Evolutionary conservation across 129 eudicot species (phyloP), one percentile per base, ranked within the genome.

Genomic region (Flaveria linearis): DNA sequence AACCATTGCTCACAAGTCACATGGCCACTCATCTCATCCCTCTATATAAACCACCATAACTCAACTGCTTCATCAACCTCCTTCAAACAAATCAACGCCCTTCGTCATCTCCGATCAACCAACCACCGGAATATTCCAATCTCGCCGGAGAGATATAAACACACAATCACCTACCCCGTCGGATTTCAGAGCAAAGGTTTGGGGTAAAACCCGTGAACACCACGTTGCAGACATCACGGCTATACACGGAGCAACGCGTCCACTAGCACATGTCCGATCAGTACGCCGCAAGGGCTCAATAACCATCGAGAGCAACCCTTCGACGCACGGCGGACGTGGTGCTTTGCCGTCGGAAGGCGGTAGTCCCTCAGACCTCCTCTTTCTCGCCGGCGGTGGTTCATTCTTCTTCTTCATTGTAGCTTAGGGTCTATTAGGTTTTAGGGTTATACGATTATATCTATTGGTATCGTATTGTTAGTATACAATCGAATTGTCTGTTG

Each of bases 291-390:
- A 82, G 84, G 91, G 85, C 72, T 74, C 85, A 68, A 58, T 86
- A 74, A 74, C 73, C 7, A 72, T 73, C 23, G 85, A 81, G 72
- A 73, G 74, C 76, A 88, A 88, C 82, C 97, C 95, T 53, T 91
- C 90, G 47, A 90, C 97, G 61, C 97, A 91, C 97, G 97, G 97
- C 61, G 97, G 97, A 55, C 82, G 97, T 74, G 97, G 97, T 22
- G 97, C 96, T 63, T 83, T 85, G 62, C 97, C 97, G 28, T 88
- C 97, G 41, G 92, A 84, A 71, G 97, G 97, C 85, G 97, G 97
- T 64, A 79, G 90, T 74, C 97, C 97, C 17, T 88, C 97, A 20
- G 97, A 91, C 80, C 95, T 91, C 68, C 96, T 88, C 79, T 89
- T 91, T 81, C 96, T 91, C 55, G 97, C 96, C 84, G 97, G 97